Evolutionary conservation across 177 flowering plant genomes (phyloP).

Genomic region (Vitis hybrid): DNA sequence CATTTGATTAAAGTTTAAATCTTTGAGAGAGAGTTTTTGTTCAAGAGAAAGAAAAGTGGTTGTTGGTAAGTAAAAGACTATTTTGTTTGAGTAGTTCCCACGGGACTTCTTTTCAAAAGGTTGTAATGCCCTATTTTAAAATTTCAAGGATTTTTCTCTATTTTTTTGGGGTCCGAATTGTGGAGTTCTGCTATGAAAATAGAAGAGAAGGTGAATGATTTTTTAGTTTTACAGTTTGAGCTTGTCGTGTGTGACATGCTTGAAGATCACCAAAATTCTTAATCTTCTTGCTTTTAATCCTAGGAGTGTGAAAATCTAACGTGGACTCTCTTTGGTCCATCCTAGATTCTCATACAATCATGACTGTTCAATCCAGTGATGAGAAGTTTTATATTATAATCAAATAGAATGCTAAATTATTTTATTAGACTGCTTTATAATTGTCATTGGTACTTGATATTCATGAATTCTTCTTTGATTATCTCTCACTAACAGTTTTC

Average conservation of each 20-base stretch:
- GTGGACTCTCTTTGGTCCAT: slow-evolving; percentile 88
- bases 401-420: background rate
- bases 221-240: background rate
- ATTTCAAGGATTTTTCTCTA: too few relatives aligned
- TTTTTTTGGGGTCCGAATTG: too few relatives aligned
- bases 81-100: too few relatives aligned
- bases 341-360: slow-evolving; percentile 90
- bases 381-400: slow-evolving; percentile 64
- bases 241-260: background rate
- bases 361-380: slow-evolving; percentile 91
- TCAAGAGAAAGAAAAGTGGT: too few relatives aligned
- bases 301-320: slow-evolving; percentile 66
- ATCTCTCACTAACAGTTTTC: background rate
- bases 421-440: background rate
- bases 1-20: too few relatives aligned
- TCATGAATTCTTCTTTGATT: background rate
- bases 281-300: slow-evolving; percentile 30
- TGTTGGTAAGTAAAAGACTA: too few relatives aligned
- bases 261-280: background rate
- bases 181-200: too few relatives aligned
- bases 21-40: too few relatives aligned
- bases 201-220: too few relatives aligned
- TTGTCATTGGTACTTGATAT: background rate
- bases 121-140: too few relatives aligned
- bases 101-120: too few relatives aligned